These are phyloP conservation scores for Aspergillus mulundensis DNA, from an alignment of 495 filamentous ascomycete species.

Conservation along the genomic window DNA sequence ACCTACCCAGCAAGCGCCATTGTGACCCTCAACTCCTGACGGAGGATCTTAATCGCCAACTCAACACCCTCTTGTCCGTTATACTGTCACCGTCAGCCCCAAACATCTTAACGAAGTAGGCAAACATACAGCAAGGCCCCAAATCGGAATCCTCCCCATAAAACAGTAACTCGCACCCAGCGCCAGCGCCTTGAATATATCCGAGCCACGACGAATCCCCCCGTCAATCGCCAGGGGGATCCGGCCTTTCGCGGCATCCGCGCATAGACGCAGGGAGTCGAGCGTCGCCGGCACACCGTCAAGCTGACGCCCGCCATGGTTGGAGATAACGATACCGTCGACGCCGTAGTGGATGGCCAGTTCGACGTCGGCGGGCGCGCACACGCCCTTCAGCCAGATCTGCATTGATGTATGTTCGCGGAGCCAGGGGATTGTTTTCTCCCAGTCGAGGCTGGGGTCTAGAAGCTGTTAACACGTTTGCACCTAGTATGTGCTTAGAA, in stretches of 20 bases:
- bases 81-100: constrained; percentile 26
- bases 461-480: too few species aligned
- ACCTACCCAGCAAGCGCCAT: constrained; percentile 37
- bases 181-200: constrained; percentile 92
- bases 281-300: constrained; percentile 67
- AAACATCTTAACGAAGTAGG: neutral
- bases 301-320: constrained; percentile 34
- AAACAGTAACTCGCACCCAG: constrained; percentile 80
- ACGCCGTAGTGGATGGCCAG: constrained; percentile 45
- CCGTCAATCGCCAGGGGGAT: constrained; percentile 87
- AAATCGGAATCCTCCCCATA: constrained; percentile 77
- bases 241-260: constrained; percentile 72
- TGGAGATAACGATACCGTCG: constrained; percentile 53
- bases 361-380: constrained; percentile 50
- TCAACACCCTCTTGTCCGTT: constrained; percentile 38
- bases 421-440: constrained; percentile 82
- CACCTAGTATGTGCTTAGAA: too few species aligned
- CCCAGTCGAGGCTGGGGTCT: constrained; percentile 80
- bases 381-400: constrained; percentile 90
- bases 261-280: constrained; percentile 82
- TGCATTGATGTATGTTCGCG: constrained; percentile 80
- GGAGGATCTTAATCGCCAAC: constrained; percentile 33
- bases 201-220: constrained; percentile 79
- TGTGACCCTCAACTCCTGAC: constrained; percentile 34
- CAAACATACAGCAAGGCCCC: constrained; percentile 49